Evolutionary conservation across 176 grass and related monocot species (phyloP).

Genomic region (Aegilops umbellulata): DNA sequence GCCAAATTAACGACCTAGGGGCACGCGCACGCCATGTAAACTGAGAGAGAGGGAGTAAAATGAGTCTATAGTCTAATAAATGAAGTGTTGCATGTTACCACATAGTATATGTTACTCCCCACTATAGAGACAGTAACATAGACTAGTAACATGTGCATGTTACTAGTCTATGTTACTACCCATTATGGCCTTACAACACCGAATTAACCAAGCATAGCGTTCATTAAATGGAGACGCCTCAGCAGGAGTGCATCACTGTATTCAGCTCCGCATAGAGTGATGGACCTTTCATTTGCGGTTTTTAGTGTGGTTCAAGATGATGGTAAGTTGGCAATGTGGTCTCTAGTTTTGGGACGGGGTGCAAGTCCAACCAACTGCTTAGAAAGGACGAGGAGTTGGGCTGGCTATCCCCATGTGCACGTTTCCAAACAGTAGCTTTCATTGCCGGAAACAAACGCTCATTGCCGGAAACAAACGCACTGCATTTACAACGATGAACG

Average conservation of each 20-base stretch:
- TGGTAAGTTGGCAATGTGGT: too few species aligned
- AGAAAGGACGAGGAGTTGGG: not conserved
- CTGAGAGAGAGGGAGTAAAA: too few species aligned
- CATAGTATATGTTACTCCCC: too few species aligned
- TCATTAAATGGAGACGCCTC: not conserved
- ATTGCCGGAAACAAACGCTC: not conserved
- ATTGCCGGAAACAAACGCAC: not conserved
- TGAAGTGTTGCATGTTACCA: too few species aligned
- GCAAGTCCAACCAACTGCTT: not conserved
- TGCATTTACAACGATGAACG: not conserved
- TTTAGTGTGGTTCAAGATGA: not conserved
- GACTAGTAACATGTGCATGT: too few species aligned
- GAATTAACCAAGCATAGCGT: not conserved
- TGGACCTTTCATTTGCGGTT: not conserved
- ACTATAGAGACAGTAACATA: too few species aligned
- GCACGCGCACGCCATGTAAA: too few species aligned
- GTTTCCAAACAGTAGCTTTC: not conserved
- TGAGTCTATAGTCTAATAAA: too few species aligned
- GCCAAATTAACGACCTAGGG: too few species aligned
- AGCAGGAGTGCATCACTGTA: not conserved
- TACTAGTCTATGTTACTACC: too few species aligned
- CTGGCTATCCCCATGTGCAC: not conserved
- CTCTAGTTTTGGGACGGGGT: too few species aligned
- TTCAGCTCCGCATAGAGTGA: not conserved
- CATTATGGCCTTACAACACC: too few species aligned